Conservation (phyloP, 2,329 filamentous ascomycete genomes). For the Arachnomyces sp. region DNA sequence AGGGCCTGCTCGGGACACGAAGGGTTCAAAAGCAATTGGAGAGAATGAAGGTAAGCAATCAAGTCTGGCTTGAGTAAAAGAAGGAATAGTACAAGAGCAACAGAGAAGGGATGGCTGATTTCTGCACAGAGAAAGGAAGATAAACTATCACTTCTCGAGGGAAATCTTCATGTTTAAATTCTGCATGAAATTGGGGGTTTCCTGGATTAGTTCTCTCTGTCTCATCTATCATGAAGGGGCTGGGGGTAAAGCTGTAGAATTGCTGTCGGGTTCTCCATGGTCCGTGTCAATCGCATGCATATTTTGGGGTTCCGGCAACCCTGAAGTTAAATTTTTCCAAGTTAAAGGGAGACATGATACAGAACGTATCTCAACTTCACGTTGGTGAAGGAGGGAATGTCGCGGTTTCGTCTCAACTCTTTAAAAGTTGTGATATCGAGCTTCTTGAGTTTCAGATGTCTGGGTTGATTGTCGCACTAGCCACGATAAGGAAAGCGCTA, state of each 20-base stretch:
- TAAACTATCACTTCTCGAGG: slow-evolving; percentile 4
- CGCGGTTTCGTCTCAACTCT: slow-evolving; percentile 10
- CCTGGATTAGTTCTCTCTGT: neutral
- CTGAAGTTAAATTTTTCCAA: too few relatives aligned
- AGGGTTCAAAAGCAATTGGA: slow-evolving; percentile 19
- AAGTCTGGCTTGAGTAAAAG: slow-evolving; percentile 5
- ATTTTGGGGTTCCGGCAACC: too few relatives aligned
- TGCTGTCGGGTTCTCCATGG: too few relatives aligned
- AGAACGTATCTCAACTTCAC: slow-evolving; percentile 1
- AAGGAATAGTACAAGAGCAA: slow-evolving; percentile 15
- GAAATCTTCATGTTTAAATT: slow-evolving; percentile 29
- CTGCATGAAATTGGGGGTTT: slow-evolving; percentile 26
- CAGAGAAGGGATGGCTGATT: slow-evolving; percentile 3
- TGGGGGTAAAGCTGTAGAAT: too few relatives aligned
- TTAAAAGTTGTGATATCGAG: neutral
- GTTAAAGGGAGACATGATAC: too few relatives aligned
- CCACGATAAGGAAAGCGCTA: neutral
- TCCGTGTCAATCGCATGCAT: too few relatives aligned
- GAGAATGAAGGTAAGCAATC: slow-evolving; percentile 19
- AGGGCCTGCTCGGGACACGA: slow-evolving; percentile 34
- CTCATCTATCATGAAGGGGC: slow-evolving; percentile 3
- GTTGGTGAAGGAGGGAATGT: slow-evolving; percentile 13
- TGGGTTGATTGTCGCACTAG: slow-evolving; percentile 5
- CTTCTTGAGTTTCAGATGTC: slow-evolving; percentile 10
- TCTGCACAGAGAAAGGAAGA: too few relatives aligned